A percentile compares a stretch with the other conserved stretches of the same genome.
Conservation (phyloP, 1,139 yeast genomes). For the Blastobotrys illinoisensis region DNA sequence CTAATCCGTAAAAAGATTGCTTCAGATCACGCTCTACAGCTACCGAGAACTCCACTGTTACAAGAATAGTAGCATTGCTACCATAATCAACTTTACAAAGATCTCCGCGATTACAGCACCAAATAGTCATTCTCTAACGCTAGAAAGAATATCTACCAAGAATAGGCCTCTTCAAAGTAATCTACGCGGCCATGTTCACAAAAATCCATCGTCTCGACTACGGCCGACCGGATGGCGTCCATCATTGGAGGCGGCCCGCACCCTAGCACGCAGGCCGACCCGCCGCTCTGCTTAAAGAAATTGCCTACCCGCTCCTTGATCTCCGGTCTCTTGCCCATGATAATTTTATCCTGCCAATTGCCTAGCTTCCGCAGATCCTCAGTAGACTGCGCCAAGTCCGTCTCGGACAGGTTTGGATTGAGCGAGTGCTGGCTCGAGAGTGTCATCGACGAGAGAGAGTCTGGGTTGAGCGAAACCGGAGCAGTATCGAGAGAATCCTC, state of each 20-base stretch:
- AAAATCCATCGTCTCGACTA: slow-evolving; percentile 26
- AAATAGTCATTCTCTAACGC: background rate
- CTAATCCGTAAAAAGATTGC: too few species aligned
- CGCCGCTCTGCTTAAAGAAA: slow-evolving; percentile 24
- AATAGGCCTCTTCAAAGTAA: slow-evolving; percentile 36
- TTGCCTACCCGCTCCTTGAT: slow-evolving; percentile 21
- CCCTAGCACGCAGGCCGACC: slow-evolving; percentile 33
- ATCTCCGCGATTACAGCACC: too few species aligned
- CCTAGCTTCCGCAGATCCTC: background rate
- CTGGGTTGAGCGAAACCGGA: background rate
- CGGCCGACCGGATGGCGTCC: slow-evolving; percentile 30
- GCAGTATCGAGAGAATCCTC: background rate
- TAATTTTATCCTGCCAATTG: slow-evolving; percentile 15
- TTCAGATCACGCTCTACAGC: too few species aligned
- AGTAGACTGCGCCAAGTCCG: background rate
- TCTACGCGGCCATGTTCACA: slow-evolving; percentile 32
- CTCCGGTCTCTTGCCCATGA: slow-evolving; percentile 24
- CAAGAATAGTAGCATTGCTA: too few species aligned
- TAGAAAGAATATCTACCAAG: slow-evolving; percentile 38
- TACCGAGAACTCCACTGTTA: too few species aligned
- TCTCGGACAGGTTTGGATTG: background rate
- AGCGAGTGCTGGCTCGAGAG: background rate
- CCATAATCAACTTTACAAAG: too few species aligned
- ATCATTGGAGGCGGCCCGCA: slow-evolving; percentile 38
- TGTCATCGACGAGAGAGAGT: background rate